A percentile compares a stretch with the other conserved stretches of the same genome.
phyloP scores from a whole-genome alignment of 805 yeast genomes.

The Kluyveromyces wickerhamii region DNA sequence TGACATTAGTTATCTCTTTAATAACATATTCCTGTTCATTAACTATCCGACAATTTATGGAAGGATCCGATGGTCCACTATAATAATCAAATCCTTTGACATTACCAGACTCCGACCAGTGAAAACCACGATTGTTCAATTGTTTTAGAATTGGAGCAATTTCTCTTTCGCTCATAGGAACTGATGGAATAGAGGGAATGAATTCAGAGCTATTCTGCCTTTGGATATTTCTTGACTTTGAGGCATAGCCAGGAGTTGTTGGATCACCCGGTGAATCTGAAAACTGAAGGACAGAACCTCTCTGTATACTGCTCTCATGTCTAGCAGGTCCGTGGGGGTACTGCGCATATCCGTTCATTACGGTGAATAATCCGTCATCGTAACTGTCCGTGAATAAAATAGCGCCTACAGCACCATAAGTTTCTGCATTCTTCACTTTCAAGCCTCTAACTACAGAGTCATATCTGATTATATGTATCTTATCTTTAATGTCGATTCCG shows the following conservation, averaged over 20 bases:
- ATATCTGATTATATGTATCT: constrained; percentile 51
- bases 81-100: constrained; percentile 36
- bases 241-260: constrained; percentile 65
- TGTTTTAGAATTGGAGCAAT: constrained; percentile 34
- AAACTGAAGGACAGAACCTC: constrained; percentile 52
- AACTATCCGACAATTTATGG: constrained; percentile 30
- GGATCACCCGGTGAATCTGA: constrained; percentile 69
- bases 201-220: constrained; percentile 35
- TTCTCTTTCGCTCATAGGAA: constrained; percentile 41
- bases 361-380: constrained; percentile 52
- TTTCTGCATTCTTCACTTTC: constrained; percentile 54
- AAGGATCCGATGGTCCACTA: constrained; percentile 37
- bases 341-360: constrained; percentile 44
- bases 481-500: constrained; percentile 41
- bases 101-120: constrained; percentile 35
- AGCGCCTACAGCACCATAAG: constrained; percentile 55
- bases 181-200: constrained; percentile 46
- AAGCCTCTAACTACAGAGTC: constrained; percentile 45
- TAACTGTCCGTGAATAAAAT: constrained; percentile 35
- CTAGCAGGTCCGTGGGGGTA: constrained; percentile 65
- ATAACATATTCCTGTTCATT: constrained; percentile 37
- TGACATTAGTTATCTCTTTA: constrained; percentile 40
- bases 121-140: constrained; percentile 33
- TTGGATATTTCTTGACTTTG: constrained; percentile 35
- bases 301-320: constrained; percentile 50